Conservation (phyloP, 768 basidiomycete genomes). For the Megacollybia marginata region DNA sequence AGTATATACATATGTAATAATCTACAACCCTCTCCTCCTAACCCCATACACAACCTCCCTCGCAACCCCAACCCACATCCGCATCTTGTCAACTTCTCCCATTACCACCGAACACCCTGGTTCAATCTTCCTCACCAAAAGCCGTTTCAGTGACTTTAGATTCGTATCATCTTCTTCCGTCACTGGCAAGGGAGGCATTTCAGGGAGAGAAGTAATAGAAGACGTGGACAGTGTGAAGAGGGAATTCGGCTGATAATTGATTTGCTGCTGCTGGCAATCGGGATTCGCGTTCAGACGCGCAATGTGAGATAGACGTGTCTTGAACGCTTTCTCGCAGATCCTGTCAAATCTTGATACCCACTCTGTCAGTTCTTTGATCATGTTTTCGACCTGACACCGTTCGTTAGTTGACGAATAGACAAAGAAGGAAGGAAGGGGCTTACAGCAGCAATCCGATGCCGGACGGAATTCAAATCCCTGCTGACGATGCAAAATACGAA, state of each 20-base stretch:
- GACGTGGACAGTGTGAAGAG: slow-evolving; percentile 24
- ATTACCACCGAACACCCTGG: slow-evolving; percentile 46
- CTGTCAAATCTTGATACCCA: slow-evolving; percentile 44
- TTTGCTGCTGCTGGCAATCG: slow-evolving; percentile 29
- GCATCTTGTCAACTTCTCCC: slow-evolving; percentile 56
- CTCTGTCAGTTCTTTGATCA: slow-evolving; percentile 40
- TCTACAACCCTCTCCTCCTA: slow-evolving; percentile 35
- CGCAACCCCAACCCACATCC: slow-evolving; percentile 55
- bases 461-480: slow-evolving; percentile 50
- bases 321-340: slow-evolving; percentile 46
- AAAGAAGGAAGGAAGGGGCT: slow-evolving; percentile 13
- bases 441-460: slow-evolving; percentile 47
- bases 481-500: slow-evolving; percentile 44
- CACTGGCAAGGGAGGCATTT: slow-evolving; percentile 34
- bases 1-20: no score
- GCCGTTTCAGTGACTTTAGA: slow-evolving; percentile 47
- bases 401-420: slow-evolving; percentile 16
- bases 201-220: slow-evolving; percentile 35
- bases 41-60: slow-evolving; percentile 56
- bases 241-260: slow-evolving; percentile 5
- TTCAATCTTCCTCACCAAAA: slow-evolving; percentile 63
- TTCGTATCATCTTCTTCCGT: slow-evolving; percentile 58
- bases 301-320: slow-evolving; percentile 29
- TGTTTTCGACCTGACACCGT: slow-evolving; percentile 50
- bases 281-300: neutral